Evolutionary conservation across 2,329 filamentous ascomycete genomes (phyloP).

Genomic region (Zasmidium angulare): DNA sequence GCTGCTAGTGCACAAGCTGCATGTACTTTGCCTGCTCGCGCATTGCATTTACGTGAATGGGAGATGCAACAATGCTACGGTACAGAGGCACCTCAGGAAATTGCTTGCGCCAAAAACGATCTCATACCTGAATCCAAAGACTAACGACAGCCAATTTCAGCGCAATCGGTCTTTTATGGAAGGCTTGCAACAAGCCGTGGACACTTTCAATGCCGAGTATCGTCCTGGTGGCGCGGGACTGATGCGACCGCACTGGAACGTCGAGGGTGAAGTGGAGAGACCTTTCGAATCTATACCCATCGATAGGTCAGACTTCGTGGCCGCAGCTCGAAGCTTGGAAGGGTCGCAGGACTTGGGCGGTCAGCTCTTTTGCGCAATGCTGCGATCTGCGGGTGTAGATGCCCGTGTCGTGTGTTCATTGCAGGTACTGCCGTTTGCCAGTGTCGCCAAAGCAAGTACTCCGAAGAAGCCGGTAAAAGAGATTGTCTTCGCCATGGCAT

Average conservation of each 20-base stretch:
- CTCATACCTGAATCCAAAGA: conserved; percentile 66
- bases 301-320: conserved; percentile 64
- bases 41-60: conserved; percentile 75
- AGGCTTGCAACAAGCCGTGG: conserved; percentile 69
- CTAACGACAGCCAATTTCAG: conserved; percentile 69
- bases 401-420: conserved; percentile 85
- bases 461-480: conserved; percentile 41
- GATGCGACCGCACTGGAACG: conserved; percentile 68
- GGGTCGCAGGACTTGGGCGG: conserved; percentile 89
- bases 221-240: conserved; percentile 70
- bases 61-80: conserved; percentile 69
- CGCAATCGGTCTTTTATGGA: conserved; percentile 74
- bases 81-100: conserved; percentile 54
- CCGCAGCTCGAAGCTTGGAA: conserved; percentile 65
- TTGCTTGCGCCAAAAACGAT: conserved; percentile 67
- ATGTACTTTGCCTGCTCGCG: conserved; percentile 77
- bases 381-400: conserved; percentile 79
- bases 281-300: conserved; percentile 13
- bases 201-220: conserved; percentile 69
- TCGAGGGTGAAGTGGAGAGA: conserved; percentile 53
- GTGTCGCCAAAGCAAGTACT: conserved; percentile 45
- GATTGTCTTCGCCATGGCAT: conserved; percentile 36
- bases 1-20: conserved; percentile 79
- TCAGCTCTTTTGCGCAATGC: conserved; percentile 83
- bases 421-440: conserved; percentile 72